Conservation (phyloP, 352 stramenopile genomes). For the Phytophthora litchii region DNA sequence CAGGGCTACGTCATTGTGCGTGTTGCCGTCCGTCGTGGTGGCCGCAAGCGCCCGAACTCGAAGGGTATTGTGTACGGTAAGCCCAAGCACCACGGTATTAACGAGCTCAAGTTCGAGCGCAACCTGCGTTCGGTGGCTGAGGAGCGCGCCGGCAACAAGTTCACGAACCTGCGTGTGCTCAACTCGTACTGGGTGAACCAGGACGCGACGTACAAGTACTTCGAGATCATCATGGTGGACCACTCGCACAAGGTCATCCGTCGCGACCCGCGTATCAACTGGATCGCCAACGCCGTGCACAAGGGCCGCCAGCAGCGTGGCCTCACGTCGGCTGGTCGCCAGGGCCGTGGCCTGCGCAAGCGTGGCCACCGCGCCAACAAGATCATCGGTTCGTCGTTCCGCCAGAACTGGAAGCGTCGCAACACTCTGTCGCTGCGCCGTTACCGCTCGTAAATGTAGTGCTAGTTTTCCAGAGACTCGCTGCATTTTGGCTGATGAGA, state of each 20-base stretch:
- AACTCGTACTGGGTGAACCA: constrained; percentile 99
- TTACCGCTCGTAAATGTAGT: constrained; percentile 94
- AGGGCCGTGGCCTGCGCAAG: constrained; percentile 97
- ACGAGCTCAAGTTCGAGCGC: constrained; percentile 99
- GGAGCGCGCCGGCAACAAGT: constrained; percentile 98
- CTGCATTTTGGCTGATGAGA: constrained; percentile 32
- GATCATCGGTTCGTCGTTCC: constrained; percentile 97
- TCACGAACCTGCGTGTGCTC: constrained; percentile 98
- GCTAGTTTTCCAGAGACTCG: constrained; percentile 34
- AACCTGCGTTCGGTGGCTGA: constrained; percentile 98
- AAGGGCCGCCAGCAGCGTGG: constrained; percentile 99
- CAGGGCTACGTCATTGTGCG: constrained; percentile 98
- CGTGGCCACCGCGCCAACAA: constrained; percentile 99
- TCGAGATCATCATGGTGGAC: constrained; percentile 99
- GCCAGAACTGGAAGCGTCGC: constrained; percentile 98
- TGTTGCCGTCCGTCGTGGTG: constrained; percentile 97
- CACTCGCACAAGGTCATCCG: constrained; percentile 97
- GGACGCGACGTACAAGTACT: constrained; percentile 99
- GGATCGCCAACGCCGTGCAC: constrained; percentile 99
- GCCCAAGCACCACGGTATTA: constrained; percentile 99
- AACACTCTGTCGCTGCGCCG: constrained; percentile 98
- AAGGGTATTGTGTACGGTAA: constrained; percentile 99
- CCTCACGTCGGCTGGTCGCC: constrained; percentile 97
- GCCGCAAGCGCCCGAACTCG: constrained; percentile 98
- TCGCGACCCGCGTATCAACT: constrained; percentile 99